phyloP scores from a whole-genome alignment of 164 flowering plant species.

The Piper longum region DNA sequence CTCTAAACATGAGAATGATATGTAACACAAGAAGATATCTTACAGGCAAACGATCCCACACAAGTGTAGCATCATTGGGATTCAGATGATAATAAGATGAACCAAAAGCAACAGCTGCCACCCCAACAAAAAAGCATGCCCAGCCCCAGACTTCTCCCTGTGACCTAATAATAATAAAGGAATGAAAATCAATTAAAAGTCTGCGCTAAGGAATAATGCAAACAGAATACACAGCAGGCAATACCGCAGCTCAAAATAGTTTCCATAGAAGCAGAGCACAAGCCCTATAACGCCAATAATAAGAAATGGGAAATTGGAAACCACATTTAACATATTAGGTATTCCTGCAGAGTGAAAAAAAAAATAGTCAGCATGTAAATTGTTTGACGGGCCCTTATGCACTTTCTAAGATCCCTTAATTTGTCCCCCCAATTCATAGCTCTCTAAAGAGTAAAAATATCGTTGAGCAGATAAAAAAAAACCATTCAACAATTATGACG shows the following conservation, averaged over 20 bases:
- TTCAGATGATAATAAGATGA: constrained; percentile 86
- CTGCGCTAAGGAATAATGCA: neutral
- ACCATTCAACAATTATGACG: too few relatives aligned
- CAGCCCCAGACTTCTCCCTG: constrained; percentile 87
- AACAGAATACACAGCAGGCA: neutral
- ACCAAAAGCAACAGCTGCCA: constrained; percentile 84
- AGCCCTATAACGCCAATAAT: constrained; percentile 70
- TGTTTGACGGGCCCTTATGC: neutral
- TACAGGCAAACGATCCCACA: constrained; percentile 96
- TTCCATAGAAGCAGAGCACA: constrained; percentile 47
- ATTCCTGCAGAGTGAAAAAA: constrained; percentile 50
- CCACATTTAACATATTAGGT: constrained; percentile 73
- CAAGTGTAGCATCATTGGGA: constrained; percentile 82
- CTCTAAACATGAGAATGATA: neutral
- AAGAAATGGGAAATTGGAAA: constrained; percentile 85
- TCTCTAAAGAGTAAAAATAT: too few relatives aligned
- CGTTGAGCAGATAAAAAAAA: neutral
- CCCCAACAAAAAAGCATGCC: constrained; percentile 73
- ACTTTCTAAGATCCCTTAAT: neutral
- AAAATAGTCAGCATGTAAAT: neutral
- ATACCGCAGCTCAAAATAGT: constrained; percentile 70
- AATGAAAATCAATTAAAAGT: neutral
- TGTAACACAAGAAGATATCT: constrained; percentile 9
- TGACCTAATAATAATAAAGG: constrained; percentile 26
- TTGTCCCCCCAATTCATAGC: neutral